These are phyloP conservation scores for Hydnomerulius pinastri DNA, from an alignment of 768 basidiomycete genomes.

Conservation along the genomic window DNA sequence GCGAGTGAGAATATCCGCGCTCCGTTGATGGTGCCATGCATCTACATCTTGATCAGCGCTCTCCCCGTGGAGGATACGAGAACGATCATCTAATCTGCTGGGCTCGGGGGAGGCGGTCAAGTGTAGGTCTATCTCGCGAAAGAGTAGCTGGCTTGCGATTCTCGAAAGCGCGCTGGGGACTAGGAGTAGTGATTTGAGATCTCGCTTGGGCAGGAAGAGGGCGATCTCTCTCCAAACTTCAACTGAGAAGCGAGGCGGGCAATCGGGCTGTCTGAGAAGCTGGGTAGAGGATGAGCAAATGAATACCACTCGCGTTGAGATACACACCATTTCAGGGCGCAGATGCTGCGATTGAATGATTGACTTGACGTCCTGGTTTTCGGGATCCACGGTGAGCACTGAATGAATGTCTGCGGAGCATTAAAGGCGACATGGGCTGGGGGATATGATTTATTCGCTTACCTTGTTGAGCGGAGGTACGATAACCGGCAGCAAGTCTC, in stretches of 20 bases:
- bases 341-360: conserved; percentile 55
- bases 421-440: background rate
- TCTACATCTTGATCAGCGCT: conserved; percentile 38
- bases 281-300: conserved; percentile 9
- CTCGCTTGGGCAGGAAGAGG: conserved; percentile 57
- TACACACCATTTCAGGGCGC: conserved; percentile 57
- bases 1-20: conserved; percentile 68
- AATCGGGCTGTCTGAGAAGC: conserved; percentile 39
- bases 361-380: conserved; percentile 66
- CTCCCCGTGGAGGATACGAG: conserved; percentile 14
- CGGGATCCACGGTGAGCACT: conserved; percentile 62
- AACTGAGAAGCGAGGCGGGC: conserved; percentile 56
- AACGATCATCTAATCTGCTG: conserved; percentile 10
- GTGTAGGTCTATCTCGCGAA: conserved; percentile 63
- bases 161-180: conserved; percentile 68
- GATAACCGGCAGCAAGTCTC: conserved; percentile 59
- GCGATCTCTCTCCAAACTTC: conserved; percentile 78
- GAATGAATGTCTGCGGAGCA: conserved; percentile 59
- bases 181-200: conserved; percentile 63
- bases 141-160: conserved; percentile 67
- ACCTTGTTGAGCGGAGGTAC: conserved; percentile 70
- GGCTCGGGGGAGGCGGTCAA: conserved; percentile 45
- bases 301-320: background rate
- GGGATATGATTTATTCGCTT: background rate
- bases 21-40: conserved; percentile 55